Evolutionary conservation across 2,329 filamentous ascomycete genomes (phyloP), one percentile per base, ranked within the genome.

Genomic region (Aspergillus felis): DNA sequence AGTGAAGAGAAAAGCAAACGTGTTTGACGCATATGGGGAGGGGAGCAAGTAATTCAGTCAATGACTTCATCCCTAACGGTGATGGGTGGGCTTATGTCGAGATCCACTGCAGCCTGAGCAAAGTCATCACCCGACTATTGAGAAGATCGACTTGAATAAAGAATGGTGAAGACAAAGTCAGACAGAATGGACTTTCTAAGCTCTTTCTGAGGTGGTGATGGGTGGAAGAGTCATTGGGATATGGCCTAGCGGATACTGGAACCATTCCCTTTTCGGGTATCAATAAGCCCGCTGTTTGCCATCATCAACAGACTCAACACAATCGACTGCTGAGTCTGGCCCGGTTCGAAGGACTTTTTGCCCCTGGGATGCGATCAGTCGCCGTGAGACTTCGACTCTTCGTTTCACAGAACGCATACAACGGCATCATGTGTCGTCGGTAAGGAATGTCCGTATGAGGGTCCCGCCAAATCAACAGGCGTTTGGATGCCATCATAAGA

Each of bases 271-370:
- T 60, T 65, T 65, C 51, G 60, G 60, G 64, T 51, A 20, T 69
- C 64, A 68, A 70, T 67, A 69, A 65, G 61, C 48, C 55, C 59
- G 58, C 44, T n/a, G 44, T 47, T 47, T 20, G 32, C 32, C 14
- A 38, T 38, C 32, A 38, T 38, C 32, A 32, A 32, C 29, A 17
- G 14, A 38, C 32, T 38, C 44, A 47, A 27, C 22, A 27, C 44
- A 27, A 8, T 22, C 22, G 22, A 46, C 42, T 9, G 20, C 32
- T 14, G 12, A 25, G 22, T 47, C 44, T 47, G 44, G 24, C 22
- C 24, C 24, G 22, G 17, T 24, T 27, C 24, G 5, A 17, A 47
- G 44, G 24, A 14, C 22, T 47, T 47, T 47, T 17, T 47, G 9
- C 22, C 14, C 44, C 22, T 47, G 44, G 22, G 14, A 17, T 38